A percentile compares a stretch with the other conserved stretches of the same genome.
These are phyloP conservation scores for Fonsecaea pugnacius DNA, from an alignment of 2,329 filamentous ascomycete genomes.

Conservation along the genomic window DNA sequence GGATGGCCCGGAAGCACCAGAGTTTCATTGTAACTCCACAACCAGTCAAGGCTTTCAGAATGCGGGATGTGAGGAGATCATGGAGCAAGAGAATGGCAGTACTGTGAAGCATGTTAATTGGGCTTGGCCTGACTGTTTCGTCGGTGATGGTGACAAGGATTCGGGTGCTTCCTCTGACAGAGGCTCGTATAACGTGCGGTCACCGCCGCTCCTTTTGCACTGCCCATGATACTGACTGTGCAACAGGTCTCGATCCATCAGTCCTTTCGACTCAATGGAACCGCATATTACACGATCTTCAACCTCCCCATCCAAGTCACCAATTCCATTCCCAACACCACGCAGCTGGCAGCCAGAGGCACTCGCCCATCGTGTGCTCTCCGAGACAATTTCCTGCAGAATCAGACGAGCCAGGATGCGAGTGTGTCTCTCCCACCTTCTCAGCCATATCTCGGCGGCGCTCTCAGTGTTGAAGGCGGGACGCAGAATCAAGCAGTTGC, in stretches of 20 bases:
- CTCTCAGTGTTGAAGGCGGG: slow-evolving; percentile 8
- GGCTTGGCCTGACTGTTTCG: slow-evolving; percentile 71
- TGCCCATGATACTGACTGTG: not conserved
- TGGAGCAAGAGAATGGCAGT: slow-evolving; percentile 66
- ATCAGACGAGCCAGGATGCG: slow-evolving; percentile 20
- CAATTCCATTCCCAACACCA: slow-evolving; percentile 59
- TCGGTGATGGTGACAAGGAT: slow-evolving; percentile 56
- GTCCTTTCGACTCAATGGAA: slow-evolving; percentile 67
- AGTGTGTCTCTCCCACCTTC: slow-evolving; percentile 11
- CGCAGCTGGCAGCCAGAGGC: slow-evolving; percentile 17
- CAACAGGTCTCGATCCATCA: slow-evolving; percentile 71
- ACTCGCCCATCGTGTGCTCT: slow-evolving; percentile 18
- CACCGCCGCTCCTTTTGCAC: not conserved
- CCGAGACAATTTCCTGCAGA: slow-evolving; percentile 20
- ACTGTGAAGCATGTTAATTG: slow-evolving; percentile 76
- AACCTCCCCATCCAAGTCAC: slow-evolving; percentile 71
- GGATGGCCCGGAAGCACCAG: slow-evolving; percentile 12
- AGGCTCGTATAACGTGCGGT: slow-evolving; percentile 24
- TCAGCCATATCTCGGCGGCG: slow-evolving; percentile 21
- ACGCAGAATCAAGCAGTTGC: not conserved
- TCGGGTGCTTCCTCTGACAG: not conserved
- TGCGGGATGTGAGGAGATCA: slow-evolving; percentile 64
- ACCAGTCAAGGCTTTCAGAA: slow-evolving; percentile 41
- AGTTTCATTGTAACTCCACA: slow-evolving; percentile 41
- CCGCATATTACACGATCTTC: slow-evolving; percentile 70